A percentile compares a stretch with the other conserved stretches of the same genome.
These are phyloP conservation scores for Wickerhamomyces bisporus DNA, from an alignment of 805 yeast genomes.

Conservation along the genomic window DNA sequence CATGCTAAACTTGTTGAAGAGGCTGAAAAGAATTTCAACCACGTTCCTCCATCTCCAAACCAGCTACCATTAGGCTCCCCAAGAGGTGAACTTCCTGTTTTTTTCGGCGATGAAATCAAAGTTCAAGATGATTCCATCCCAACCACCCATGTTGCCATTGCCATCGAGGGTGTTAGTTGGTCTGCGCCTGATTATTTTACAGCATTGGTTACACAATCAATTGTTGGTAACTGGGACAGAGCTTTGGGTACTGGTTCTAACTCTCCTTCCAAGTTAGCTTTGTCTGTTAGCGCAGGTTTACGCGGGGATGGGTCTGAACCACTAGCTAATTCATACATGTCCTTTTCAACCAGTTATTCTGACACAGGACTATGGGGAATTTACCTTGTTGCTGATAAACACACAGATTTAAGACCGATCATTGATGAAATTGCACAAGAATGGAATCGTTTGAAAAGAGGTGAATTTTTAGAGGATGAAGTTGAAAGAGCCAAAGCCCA, in stretches of 20 bases:
- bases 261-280: slow-evolving; percentile 80
- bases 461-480: slow-evolving; percentile 75
- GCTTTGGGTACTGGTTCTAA: slow-evolving; percentile 78
- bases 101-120: slow-evolving; percentile 81
- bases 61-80: slow-evolving; percentile 68
- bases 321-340: slow-evolving; percentile 91
- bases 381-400: slow-evolving; percentile 74
- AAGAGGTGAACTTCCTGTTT: slow-evolving; percentile 64
- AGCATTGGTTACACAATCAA: slow-evolving; percentile 93
- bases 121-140: slow-evolving; percentile 81
- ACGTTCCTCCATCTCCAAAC: slow-evolving; percentile 46
- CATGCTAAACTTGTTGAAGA: slow-evolving; percentile 76
- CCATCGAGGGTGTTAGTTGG: slow-evolving; percentile 99
- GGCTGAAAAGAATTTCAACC: slow-evolving; percentile 76
- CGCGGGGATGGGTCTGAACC: slow-evolving; percentile 52
- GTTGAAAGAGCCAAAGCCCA: slow-evolving; percentile 94
- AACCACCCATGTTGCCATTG: slow-evolving; percentile 84
- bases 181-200: slow-evolving; percentile 91
- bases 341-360: slow-evolving; percentile 93
- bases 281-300: slow-evolving; percentile 53
- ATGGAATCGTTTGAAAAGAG: slow-evolving; percentile 81
- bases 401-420: slow-evolving; percentile 57
- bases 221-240: slow-evolving; percentile 97
- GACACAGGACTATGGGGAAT: slow-evolving; percentile 99
- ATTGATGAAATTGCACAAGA: slow-evolving; percentile 75